Evolutionary conservation across 75 land plant species (phyloP).

Genomic region (Sequoiadendron giganteum): DNA sequence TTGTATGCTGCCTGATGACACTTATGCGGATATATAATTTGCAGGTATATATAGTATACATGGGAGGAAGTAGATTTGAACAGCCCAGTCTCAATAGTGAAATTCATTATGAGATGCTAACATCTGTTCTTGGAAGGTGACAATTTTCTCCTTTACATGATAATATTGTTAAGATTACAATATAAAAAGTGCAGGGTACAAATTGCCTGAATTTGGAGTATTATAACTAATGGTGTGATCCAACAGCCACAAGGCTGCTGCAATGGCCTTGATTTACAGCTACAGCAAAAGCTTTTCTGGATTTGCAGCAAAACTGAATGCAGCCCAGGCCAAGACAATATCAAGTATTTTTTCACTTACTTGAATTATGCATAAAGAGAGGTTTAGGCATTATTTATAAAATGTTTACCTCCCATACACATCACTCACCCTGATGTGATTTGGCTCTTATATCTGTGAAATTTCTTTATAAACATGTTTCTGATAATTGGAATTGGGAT

Average conservation of each 20-base stretch:
- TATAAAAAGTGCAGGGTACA: not conserved
- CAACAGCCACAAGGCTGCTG: slow-evolving; percentile 48
- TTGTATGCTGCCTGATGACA: too few relatives aligned
- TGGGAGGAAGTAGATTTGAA: slow-evolving; percentile 36
- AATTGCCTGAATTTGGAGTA: too few relatives aligned
- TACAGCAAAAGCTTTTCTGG: slow-evolving; percentile 66
- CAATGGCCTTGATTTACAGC: slow-evolving; percentile 51
- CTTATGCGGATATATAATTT: not conserved
- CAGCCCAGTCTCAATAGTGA: slow-evolving; percentile 37
- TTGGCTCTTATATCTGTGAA: not conserved
- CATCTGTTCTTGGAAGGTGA: slow-evolving; percentile 56
- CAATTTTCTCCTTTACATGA: not conserved
- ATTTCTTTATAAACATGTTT: not conserved
- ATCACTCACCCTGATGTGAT: not conserved
- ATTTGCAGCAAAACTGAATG: slow-evolving; percentile 61
- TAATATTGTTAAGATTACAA: not conserved
- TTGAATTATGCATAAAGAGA: too few relatives aligned
- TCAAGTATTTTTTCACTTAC: slow-evolving; percentile 24
- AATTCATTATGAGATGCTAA: slow-evolving; percentile 44
- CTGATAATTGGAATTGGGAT: slow-evolving; percentile 2
- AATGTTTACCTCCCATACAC: too few relatives aligned
- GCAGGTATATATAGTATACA: slow-evolving; percentile 73
- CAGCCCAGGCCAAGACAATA: slow-evolving; percentile 44
- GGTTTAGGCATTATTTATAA: too few relatives aligned
- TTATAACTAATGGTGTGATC: not conserved